These are phyloP conservation scores for Syzygium aromaticum DNA, from an alignment of 345 rosid genomes.

Conservation along the genomic window DNA sequence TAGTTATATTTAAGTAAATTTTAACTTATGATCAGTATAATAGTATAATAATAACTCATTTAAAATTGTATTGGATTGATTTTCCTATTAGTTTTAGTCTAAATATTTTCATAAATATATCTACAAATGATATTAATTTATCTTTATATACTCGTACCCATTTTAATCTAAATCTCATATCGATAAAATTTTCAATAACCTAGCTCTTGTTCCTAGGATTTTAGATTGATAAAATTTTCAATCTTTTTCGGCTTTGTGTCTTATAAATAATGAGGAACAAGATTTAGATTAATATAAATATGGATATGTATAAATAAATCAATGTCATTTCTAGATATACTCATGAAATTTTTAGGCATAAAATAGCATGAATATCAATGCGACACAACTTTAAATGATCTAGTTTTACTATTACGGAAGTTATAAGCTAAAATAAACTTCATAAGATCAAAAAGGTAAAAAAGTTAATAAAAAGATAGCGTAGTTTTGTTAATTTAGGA, in stretches of 20 bases:
- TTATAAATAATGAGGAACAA: not conserved
- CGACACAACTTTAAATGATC: not conserved
- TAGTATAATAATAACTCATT: not conserved
- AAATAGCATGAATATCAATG: not conserved
- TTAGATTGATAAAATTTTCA: not conserved
- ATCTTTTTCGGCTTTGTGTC: not conserved
- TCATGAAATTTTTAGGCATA: not conserved
- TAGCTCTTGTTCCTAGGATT: fast-evolving
- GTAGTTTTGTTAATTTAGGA: not conserved
- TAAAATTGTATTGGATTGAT: not conserved
- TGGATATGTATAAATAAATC: not conserved
- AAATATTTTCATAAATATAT: not conserved
- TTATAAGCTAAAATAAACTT: not conserved
- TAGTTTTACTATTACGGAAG: not conserved
- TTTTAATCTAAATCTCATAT: not conserved
- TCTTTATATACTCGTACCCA: too few relatives aligned
- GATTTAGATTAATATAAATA: not conserved
- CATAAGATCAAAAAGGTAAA: not conserved
- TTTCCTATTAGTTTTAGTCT: not conserved
- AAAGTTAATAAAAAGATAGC: not conserved
- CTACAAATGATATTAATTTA: not conserved
- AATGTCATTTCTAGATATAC: not conserved
- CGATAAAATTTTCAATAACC: not conserved
- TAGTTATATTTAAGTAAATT: not conserved
- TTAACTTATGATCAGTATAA: not conserved